phyloP scores from a whole-genome alignment of 257 asterid genomes.

The Vinca minor region DNA sequence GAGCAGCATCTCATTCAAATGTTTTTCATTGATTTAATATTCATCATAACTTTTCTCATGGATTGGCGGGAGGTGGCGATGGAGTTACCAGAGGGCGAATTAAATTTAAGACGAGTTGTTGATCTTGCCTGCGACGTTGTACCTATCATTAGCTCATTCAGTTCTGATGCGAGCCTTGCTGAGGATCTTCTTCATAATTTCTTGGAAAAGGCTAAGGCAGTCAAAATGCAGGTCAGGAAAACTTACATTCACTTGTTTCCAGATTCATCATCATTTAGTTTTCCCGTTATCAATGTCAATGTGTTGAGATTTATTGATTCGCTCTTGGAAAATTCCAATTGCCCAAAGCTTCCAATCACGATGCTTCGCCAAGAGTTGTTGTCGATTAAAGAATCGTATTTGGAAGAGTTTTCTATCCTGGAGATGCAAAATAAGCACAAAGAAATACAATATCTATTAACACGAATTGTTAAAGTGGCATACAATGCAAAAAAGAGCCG shows the following conservation, averaged over 20 bases:
- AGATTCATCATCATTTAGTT: neutral
- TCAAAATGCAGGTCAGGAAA: neutral
- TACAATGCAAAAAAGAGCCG: too few relatives aligned
- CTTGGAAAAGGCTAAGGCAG: neutral
- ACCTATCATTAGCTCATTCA: neutral
- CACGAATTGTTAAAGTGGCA: too few relatives aligned
- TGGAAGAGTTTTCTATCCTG: too few relatives aligned
- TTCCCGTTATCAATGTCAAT: neutral
- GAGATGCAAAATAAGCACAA: too few relatives aligned
- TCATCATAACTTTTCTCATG: neutral
- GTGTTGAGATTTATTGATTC: neutral
- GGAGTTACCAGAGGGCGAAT: neutral
- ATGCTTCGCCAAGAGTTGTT: too few relatives aligned
- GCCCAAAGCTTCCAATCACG: too few relatives aligned
- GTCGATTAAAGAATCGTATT: too few relatives aligned
- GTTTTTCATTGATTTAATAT: neutral
- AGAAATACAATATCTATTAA: too few relatives aligned
- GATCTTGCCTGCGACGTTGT: neutral
- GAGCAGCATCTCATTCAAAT: neutral
- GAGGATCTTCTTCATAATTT: neutral
- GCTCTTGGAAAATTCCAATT: neutral
- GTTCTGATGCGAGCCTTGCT: neutral
- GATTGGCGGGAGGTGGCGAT: neutral
- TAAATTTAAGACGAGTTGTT: neutral
- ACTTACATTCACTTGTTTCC: neutral